A percentile compares a stretch with the other conserved stretches of the same genome.
phyloP scores from a whole-genome alignment of 164 flowering plant species.

The Brasenia schreberi region DNA sequence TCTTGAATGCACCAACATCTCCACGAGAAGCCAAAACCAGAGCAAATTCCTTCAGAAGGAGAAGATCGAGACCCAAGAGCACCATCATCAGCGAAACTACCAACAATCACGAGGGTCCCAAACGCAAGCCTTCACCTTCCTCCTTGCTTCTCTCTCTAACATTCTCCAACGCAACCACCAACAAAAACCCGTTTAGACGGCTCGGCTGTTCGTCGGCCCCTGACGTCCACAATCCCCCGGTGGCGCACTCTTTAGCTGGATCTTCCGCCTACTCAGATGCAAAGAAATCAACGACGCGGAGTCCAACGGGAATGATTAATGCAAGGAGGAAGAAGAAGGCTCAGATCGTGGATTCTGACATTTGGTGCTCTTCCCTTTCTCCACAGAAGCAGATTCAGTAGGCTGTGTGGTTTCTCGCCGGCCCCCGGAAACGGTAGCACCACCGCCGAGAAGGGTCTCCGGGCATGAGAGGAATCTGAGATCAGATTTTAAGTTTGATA shows the following conservation, averaged over 20 bases:
- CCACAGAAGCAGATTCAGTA: slow-evolving; percentile 42
- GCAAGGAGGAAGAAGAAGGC: slow-evolving; percentile 9
- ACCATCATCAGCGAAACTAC: neutral
- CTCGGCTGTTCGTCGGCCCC: neutral
- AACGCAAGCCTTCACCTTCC: neutral
- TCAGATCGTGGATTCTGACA: slow-evolving; percentile 43
- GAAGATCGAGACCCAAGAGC: neutral
- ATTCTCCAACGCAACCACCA: neutral
- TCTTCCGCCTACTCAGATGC: slow-evolving; percentile 71
- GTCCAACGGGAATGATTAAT: slow-evolving; percentile 2
- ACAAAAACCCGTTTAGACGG: neutral
- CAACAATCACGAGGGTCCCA: neutral
- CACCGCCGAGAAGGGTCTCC: neutral
- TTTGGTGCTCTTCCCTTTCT: slow-evolving; percentile 68
- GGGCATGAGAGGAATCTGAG: neutral
- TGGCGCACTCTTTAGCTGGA: slow-evolving; percentile 15
- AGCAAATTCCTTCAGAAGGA: neutral
- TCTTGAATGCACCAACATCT: neutral
- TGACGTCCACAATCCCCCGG: neutral
- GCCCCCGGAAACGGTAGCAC: neutral
- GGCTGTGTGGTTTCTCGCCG: slow-evolving; percentile 38
- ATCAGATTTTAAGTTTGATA: neutral
- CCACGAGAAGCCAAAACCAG: neutral
- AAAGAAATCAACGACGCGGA: slow-evolving; percentile 35
- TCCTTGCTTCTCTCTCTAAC: neutral